A percentile compares a stretch with the other conserved stretches of the same genome.
These are phyloP conservation scores for Symmetrospora coprosmae DNA, from an alignment of 768 basidiomycete species.

Conservation along the genomic window DNA sequence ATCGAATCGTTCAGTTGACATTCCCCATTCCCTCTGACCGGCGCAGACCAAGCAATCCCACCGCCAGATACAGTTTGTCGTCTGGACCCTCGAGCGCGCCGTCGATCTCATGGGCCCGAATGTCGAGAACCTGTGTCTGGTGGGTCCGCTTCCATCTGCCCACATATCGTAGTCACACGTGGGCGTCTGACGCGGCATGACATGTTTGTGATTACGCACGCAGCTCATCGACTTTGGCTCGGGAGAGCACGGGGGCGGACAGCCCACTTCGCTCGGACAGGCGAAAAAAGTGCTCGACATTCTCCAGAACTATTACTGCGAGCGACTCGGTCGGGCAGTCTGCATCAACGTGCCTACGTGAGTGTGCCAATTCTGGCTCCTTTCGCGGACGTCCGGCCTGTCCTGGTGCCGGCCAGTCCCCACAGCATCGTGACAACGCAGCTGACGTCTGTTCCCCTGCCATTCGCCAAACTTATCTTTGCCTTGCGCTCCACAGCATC, in stretches of 20 bases:
- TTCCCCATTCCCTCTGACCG: neutral
- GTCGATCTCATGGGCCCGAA: slow-evolving; percentile 67
- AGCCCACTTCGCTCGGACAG: slow-evolving; percentile 31
- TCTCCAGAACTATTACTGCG: slow-evolving; percentile 38
- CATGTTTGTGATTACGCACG: neutral
- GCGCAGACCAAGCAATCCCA: slow-evolving; percentile 37
- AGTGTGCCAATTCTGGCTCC: slow-evolving; percentile 35
- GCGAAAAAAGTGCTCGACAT: slow-evolving; percentile 31
- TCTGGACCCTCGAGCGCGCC: slow-evolving; percentile 64
- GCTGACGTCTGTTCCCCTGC: neutral
- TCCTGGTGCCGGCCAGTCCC: too few relatives aligned
- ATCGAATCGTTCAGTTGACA: neutral
- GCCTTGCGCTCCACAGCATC: neutral
- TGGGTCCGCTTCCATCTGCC: neutral
- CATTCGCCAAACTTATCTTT: neutral
- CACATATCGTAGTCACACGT: neutral
- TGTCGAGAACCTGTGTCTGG: slow-evolving; percentile 48
- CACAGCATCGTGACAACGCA: too few relatives aligned
- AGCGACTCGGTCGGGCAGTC: slow-evolving; percentile 60
- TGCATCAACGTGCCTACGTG: slow-evolving; percentile 74
- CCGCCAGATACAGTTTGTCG: slow-evolving; percentile 56
- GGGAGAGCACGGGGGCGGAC: slow-evolving; percentile 23
- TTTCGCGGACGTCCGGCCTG: neutral
- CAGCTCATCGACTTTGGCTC: slow-evolving; percentile 34
- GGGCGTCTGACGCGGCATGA: neutral